Conservation (phyloP, 306 rosid genomes). For the Cucumis cinereus region DNA sequence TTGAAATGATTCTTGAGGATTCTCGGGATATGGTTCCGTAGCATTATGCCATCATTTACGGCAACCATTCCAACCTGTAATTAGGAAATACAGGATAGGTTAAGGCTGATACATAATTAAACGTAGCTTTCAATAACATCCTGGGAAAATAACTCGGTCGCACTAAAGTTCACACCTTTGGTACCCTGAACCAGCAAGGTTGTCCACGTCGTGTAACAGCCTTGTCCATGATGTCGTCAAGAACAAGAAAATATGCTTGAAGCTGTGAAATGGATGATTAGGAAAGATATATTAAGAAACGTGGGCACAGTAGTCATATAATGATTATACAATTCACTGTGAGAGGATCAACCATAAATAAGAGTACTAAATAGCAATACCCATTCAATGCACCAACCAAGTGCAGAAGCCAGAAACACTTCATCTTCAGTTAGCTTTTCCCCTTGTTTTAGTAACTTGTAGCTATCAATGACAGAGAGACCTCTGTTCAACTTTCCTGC, state of each 20-base stretch:
- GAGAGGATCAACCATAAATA: neutral
- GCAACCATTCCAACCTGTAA: constrained; percentile 80
- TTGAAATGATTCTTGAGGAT: constrained; percentile 74
- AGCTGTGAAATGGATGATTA: constrained; percentile 15
- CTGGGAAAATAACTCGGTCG: neutral
- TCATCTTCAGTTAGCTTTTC: constrained; percentile 24
- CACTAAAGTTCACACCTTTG: constrained; percentile 22
- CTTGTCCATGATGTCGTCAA: constrained; percentile 42
- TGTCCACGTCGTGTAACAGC: constrained; percentile 42
- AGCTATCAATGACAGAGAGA: constrained; percentile 35
- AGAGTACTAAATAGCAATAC: constrained; percentile 9
- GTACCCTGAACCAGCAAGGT: constrained; percentile 41
- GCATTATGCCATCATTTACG: constrained; percentile 61
- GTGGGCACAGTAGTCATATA: neutral
- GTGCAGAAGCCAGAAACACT: constrained; percentile 27
- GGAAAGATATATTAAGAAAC: neutral
- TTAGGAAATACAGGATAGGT: neutral
- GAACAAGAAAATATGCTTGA: constrained; percentile 40
- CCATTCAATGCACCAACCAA: constrained; percentile 57
- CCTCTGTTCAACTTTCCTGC: constrained; percentile 40
- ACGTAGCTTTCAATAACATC: neutral
- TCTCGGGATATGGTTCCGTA: constrained; percentile 65
- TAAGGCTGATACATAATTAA: neutral
- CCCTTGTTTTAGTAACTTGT: constrained; percentile 24
- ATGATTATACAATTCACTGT: neutral